phyloP scores from a whole-genome alignment of 345 rosid genomes.

The Citrus unshiu region DNA sequence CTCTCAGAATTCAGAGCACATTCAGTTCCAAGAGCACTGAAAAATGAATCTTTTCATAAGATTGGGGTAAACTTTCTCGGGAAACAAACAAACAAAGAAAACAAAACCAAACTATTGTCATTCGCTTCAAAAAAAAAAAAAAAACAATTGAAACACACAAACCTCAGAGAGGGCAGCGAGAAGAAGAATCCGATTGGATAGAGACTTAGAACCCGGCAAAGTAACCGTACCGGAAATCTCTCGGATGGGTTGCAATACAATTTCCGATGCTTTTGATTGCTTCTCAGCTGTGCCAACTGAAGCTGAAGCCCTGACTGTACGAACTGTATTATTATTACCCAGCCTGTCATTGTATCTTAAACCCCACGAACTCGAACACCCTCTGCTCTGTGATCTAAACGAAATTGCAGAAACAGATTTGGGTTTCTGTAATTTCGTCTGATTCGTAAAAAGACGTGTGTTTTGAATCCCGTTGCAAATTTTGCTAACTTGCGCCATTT shows the following conservation, averaged over 20 bases:
- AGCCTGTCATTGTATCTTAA: slow-evolving; percentile 23
- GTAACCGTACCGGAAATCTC: slow-evolving; percentile 81
- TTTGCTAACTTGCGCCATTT: slow-evolving; percentile 64
- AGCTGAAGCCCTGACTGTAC: slow-evolving; percentile 43
- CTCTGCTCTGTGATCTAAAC: slow-evolving; percentile 34
- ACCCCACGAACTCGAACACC: slow-evolving; percentile 26
- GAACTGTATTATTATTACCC: neutral
- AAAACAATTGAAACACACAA: neutral
- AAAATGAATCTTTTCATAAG: neutral
- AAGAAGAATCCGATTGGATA: slow-evolving; percentile 88
- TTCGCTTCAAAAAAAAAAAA: neutral
- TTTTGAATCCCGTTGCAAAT: slow-evolving; percentile 40
- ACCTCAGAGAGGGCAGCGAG: slow-evolving; percentile 95
- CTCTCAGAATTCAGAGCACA: neutral
- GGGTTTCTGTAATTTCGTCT: slow-evolving; percentile 23
- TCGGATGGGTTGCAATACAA: slow-evolving; percentile 74
- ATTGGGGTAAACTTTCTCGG: neutral
- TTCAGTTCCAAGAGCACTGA: neutral
- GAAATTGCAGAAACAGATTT: slow-evolving; percentile 33
- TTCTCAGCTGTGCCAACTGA: slow-evolving; percentile 64
- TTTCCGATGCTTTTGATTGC: slow-evolving; percentile 60
- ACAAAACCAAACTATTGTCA: no score
- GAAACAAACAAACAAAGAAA: neutral
- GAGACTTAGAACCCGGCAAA: slow-evolving; percentile 92
- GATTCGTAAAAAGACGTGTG: slow-evolving; percentile 24